Percentiles rank a stretch among this genome's conserved stretches.
Conservation (phyloP, 2,329 filamentous ascomycete species). For the Didymella segeticola region DNA sequence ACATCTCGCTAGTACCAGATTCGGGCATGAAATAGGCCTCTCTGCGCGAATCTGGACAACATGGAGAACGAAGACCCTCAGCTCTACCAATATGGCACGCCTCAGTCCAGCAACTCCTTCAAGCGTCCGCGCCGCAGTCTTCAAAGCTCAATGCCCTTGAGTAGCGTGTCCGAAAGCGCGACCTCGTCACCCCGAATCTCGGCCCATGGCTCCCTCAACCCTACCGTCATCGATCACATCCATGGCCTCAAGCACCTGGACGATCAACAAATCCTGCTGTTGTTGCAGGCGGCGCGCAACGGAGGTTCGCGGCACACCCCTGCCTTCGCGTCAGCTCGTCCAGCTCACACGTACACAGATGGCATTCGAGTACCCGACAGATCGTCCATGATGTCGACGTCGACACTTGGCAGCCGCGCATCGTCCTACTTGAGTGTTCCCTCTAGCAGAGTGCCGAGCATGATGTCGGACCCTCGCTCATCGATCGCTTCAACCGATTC, state of each 20-base stretch:
- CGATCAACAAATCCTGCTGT: conserved; percentile 48
- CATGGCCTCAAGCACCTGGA: conserved; percentile 50
- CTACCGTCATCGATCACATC: conserved; percentile 49
- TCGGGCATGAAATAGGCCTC: conserved; percentile 47
- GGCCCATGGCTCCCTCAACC: conserved; percentile 42
- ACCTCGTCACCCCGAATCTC: conserved; percentile 46
- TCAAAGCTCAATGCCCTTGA: conserved; percentile 45
- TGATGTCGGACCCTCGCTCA: conserved; percentile 46
- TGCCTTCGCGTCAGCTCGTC: conserved; percentile 28
- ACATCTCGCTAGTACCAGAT: conserved; percentile 40
- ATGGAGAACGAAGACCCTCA: conserved; percentile 50
- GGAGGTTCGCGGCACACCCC: conserved; percentile 40
- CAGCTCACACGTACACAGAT: conserved; percentile 39
- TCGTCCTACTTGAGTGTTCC: conserved; percentile 49
- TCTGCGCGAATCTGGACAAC: conserved; percentile 39
- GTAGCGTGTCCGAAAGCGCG: conserved; percentile 46
- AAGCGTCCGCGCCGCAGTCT: conserved; percentile 49
- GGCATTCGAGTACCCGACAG: conserved; percentile 47
- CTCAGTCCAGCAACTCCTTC: conserved; percentile 45
- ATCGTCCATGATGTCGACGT: conserved; percentile 42
- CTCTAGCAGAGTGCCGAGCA: conserved; percentile 48
- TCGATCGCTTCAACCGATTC: conserved; percentile 49
- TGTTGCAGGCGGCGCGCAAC: conserved; percentile 48
- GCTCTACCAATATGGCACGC: conserved; percentile 45
- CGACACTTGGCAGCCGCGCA: conserved; percentile 45